These are phyloP conservation scores for Aegle marmelos DNA, from an alignment of 345 rosid species.

Conservation along the genomic window DNA sequence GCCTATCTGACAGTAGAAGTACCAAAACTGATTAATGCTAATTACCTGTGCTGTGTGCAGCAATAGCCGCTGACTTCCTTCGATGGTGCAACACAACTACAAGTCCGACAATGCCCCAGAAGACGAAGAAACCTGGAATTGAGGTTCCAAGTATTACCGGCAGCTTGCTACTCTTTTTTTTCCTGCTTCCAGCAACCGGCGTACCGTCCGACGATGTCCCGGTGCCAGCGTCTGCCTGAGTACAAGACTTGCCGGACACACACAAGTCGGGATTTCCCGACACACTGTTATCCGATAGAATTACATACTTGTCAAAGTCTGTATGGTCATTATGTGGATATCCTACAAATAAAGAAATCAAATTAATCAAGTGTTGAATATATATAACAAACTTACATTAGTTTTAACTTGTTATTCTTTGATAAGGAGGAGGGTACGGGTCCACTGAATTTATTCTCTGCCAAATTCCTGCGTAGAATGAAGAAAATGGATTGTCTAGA, in stretches of 20 bases:
- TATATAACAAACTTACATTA: slow-evolving; percentile 21
- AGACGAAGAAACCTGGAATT: slow-evolving; percentile 31
- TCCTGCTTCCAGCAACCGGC: not conserved
- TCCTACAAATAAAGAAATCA: not conserved
- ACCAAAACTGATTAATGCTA: too few relatives aligned
- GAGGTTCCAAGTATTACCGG: slow-evolving; percentile 38
- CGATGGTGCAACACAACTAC: slow-evolving; percentile 21
- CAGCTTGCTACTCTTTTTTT: slow-evolving; percentile 30
- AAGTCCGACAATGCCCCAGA: slow-evolving; percentile 31
- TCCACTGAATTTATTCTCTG: slow-evolving; percentile 27
- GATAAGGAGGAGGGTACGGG: slow-evolving; percentile 34
- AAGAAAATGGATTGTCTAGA: slow-evolving; percentile 4
- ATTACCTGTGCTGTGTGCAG: slow-evolving; percentile 15
- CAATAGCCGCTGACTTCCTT: slow-evolving; percentile 34
- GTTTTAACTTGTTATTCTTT: slow-evolving; percentile 26
- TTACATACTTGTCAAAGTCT: too few relatives aligned
- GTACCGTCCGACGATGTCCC: not conserved
- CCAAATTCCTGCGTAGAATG: slow-evolving; percentile 31
- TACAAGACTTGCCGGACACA: slow-evolving; percentile 32
- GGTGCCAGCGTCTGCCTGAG: not conserved
- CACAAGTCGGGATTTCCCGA: slow-evolving; percentile 41
- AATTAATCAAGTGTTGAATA: not conserved
- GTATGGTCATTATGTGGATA: not conserved
- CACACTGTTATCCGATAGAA: slow-evolving; percentile 16
- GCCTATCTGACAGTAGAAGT: too few relatives aligned